A percentile compares a stretch with the other conserved stretches of the same genome.
phyloP scores from a whole-genome alignment of 2,329 filamentous ascomycete species.

The Botryotinia globosa region DNA sequence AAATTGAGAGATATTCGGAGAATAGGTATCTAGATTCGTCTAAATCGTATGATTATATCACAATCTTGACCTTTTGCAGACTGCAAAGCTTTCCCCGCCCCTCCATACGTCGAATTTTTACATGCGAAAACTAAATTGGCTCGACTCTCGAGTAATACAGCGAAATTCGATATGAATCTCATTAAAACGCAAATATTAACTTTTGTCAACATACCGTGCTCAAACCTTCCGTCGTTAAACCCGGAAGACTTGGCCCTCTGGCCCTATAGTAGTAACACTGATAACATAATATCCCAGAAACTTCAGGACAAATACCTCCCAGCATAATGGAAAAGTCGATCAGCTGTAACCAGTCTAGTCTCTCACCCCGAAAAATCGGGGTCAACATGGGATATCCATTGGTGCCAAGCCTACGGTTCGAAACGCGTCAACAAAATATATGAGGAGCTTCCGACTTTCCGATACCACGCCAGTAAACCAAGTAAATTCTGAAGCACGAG shows the following conservation, averaged over 20 bases:
- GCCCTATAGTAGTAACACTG: background rate
- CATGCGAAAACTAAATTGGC: background rate
- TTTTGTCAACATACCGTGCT: background rate
- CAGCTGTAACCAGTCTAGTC: background rate
- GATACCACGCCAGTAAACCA: conserved; percentile 1
- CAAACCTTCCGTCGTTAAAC: background rate
- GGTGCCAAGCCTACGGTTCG: conserved; percentile 21
- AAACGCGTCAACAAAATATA: conserved; percentile 11
- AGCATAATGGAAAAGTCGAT: background rate
- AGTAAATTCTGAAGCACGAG: background rate
- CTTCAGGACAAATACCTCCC: background rate
- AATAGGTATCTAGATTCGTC: conserved; percentile 5
- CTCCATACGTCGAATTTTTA: background rate
- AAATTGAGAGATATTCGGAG: background rate
- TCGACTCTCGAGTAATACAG: background rate
- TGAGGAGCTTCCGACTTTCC: background rate
- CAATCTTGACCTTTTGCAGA: conserved; percentile 15
- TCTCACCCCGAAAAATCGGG: background rate
- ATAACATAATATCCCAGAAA: background rate
- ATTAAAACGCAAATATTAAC: background rate
- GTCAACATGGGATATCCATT: conserved; percentile 13
- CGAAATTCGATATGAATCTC: background rate
- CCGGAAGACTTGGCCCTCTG: background rate
- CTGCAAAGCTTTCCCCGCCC: conserved; percentile 1
- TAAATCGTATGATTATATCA: conserved; percentile 9